phyloP scores from a whole-genome alignment of 345 rosid species.

The Litchi chinensis region DNA sequence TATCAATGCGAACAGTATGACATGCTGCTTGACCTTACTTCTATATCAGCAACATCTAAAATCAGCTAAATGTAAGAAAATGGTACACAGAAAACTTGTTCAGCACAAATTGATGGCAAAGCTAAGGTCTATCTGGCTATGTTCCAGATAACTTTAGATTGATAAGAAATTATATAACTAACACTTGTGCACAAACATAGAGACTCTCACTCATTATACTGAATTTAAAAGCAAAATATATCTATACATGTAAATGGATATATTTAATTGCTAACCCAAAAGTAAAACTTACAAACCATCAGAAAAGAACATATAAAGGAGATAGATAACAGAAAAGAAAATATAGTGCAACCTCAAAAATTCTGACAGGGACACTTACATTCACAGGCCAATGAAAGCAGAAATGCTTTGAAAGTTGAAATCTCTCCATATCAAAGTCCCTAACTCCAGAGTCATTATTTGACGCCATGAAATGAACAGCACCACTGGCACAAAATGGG shows the following conservation, averaged over 20 bases:
- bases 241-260: background rate
- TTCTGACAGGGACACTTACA: constrained; percentile 35
- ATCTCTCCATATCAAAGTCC: constrained; percentile 62
- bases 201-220: background rate
- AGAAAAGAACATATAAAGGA: background rate
- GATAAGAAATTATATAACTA: background rate
- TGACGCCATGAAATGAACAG: constrained; percentile 56
- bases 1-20: constrained; percentile 6
- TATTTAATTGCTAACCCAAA: background rate
- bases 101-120: background rate
- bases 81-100: background rate
- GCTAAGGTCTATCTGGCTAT: background rate
- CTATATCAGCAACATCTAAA: background rate
- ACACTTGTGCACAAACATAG: background rate
- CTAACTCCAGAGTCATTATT: constrained; percentile 61
- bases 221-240: background rate
- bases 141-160: background rate
- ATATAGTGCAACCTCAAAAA: background rate
- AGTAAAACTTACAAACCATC: background rate
- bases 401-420: constrained; percentile 47
- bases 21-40: background rate
- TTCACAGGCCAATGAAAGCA: constrained; percentile 59
- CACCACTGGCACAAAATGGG: constrained; percentile 41
- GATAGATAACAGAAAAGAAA: background rate
- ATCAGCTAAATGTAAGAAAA: background rate